Evolutionary conservation across 352 stramenopile species (phyloP), one percentile per base, ranked within the genome.

Genomic region (Globisporangium iwayamae): DNA sequence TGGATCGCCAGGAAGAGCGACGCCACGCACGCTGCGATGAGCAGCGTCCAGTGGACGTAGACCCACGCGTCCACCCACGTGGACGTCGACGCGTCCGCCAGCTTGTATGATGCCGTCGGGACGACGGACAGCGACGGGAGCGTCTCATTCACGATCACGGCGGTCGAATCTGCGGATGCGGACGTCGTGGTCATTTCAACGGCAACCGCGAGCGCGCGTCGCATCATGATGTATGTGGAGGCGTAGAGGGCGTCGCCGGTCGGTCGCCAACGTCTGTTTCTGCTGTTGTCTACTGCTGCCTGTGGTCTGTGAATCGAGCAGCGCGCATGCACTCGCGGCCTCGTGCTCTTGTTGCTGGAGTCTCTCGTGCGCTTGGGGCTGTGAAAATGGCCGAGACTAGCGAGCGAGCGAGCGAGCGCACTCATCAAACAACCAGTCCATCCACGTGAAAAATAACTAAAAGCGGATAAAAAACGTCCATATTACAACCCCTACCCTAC

Each of bases 1-100:
- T 89, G 78, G 52, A 89, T 65, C 56, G 88, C 65, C 59, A 89
- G 67, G 64, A 83, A 88, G 50, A 89, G 73, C 65, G 79, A 65
- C 20, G 65, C 46, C 39, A 76, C 36, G 43, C 63, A 65, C n/a
- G 71, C 78, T 20, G 67, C 43, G 16, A 74, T 66, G 34, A 91
- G 72, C 65, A 67, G 68, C 14, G 52, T 59, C 82, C 79, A 91
- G 60, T 88, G 79, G 59, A 83, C 73, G 56, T 69, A 74, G 20
- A 68, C 45, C 73, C 77, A 90, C 32, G 61, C 51, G 45, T 68
- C 50, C 34, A 88, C 60, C 81, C 79, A 87, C 30, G n/a, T 25
- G 16, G 43, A 48, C 2, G 43, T 3, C 8, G 22, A 13, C 4
- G n/a, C 51, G 4, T 56, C 41, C 6, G 5, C 10, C 2, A 47